Conservation (phyloP, 371 early-diverging fungal species). For the Mucor mucedo region DNA sequence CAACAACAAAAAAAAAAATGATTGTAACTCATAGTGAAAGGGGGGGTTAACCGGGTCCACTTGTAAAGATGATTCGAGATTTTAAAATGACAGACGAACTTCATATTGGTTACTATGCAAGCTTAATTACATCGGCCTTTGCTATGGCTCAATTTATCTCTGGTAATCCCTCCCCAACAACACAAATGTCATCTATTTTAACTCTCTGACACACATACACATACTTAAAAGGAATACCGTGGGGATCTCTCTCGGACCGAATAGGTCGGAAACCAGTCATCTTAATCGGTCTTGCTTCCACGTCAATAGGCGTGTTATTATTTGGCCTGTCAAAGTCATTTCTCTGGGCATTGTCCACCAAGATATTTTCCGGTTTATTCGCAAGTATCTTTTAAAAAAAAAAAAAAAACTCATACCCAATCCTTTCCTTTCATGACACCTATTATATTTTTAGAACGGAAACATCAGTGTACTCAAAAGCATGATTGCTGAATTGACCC, state of each 20-base stretch:
- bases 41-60: no score
- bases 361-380: constrained; percentile 74
- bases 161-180: constrained; percentile 25
- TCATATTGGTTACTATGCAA: constrained; percentile 68
- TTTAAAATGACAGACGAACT: constrained; percentile 61
- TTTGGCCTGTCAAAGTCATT: constrained; percentile 80
- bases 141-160: constrained; percentile 65
- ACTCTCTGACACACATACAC: no score
- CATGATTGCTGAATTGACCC: constrained; percentile 85
- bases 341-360: constrained; percentile 67
- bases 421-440: constrained; percentile 40
- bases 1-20: no score
- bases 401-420: not conserved
- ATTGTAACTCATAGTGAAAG: no score
- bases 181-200: not conserved
- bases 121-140: constrained; percentile 66
- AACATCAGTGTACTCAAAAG: constrained; percentile 87
- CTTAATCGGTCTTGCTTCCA: constrained; percentile 79
- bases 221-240: constrained; percentile 44
- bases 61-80: constrained; percentile 60
- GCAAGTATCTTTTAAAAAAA: constrained; percentile 32
- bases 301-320: constrained; percentile 61
- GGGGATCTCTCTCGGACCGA: constrained; percentile 73
- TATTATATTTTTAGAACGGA: constrained; percentile 44
- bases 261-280: constrained; percentile 76